Conservation (phyloP, 305 asterid species). For the Ilex paraguariensis region DNA sequence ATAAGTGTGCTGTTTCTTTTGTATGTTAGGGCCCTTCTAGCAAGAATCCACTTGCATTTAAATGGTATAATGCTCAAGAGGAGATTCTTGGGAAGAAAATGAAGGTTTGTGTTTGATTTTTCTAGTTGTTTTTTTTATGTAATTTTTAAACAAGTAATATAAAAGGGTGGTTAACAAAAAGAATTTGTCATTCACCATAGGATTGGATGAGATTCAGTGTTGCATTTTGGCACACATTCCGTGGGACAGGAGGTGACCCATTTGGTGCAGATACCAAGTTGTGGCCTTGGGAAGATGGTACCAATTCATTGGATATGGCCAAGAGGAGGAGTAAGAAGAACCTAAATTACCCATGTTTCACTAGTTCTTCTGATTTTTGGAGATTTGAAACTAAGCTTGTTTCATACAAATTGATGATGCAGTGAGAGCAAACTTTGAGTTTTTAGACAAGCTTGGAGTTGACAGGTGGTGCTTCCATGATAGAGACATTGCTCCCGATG, state of each 20-base stretch:
- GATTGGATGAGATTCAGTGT: slow-evolving; percentile 93
- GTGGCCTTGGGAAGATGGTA: slow-evolving; percentile 99
- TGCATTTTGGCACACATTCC: slow-evolving; percentile 97
- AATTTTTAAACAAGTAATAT: no score
- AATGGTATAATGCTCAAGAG: slow-evolving; percentile 90
- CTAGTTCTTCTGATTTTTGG: neutral
- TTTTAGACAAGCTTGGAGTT: slow-evolving; percentile 82
- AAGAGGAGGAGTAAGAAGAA: slow-evolving; percentile 68
- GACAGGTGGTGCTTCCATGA: slow-evolving; percentile 91
- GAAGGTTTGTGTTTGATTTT: slow-evolving; percentile 52
- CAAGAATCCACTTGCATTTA: slow-evolving; percentile 72
- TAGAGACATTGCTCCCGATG: slow-evolving; percentile 90
- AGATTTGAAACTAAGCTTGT: neutral
- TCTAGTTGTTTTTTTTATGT: neutral
- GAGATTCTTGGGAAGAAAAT: slow-evolving; percentile 80
- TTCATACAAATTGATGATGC: slow-evolving; percentile 20
- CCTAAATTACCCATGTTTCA: neutral
- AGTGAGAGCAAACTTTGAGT: slow-evolving; percentile 97
- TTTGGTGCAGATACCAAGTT: slow-evolving; percentile 85
- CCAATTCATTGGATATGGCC: slow-evolving; percentile 85
- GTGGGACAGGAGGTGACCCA: slow-evolving; percentile 88
- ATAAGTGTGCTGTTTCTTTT: no score
- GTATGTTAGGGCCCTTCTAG: slow-evolving; percentile 69
- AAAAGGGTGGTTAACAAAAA: neutral
- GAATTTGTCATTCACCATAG: slow-evolving; percentile 20